Conservation (phyloP, 768 basidiomycete species). For the Hemileccinum impolitum region DNA sequence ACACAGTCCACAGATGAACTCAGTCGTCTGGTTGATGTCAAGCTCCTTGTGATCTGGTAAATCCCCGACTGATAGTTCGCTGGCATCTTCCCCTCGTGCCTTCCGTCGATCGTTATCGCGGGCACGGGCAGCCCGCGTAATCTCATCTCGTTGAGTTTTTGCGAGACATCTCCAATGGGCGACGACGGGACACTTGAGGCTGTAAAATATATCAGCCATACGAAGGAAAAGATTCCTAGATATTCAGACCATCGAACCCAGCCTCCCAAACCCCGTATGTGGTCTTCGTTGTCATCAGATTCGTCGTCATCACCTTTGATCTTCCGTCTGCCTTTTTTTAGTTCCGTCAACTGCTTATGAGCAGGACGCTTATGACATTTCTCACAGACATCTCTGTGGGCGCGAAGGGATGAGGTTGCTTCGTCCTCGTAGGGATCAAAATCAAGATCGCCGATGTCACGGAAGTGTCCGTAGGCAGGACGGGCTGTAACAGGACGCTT, state of each 20-base stretch:
- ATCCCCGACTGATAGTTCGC: slow-evolving; percentile 20
- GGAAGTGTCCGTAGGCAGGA: slow-evolving; percentile 50
- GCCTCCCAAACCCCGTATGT: slow-evolving; percentile 56
- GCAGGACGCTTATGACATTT: slow-evolving; percentile 64
- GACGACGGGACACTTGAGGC: slow-evolving; percentile 73
- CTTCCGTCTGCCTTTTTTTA: slow-evolving; percentile 39
- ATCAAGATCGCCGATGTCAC: slow-evolving; percentile 39
- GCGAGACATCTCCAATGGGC: slow-evolving; percentile 79
- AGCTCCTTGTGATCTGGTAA: slow-evolving; percentile 48
- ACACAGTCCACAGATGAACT: slow-evolving; percentile 76
- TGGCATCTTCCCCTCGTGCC: slow-evolving; percentile 22
- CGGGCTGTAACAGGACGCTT: slow-evolving; percentile 35
- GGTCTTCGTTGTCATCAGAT: slow-evolving; percentile 47
- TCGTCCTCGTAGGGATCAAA: slow-evolving; percentile 51
- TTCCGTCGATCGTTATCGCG: slow-evolving; percentile 46
- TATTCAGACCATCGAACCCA: slow-evolving; percentile 77
- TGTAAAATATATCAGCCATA: slow-evolving; percentile 28
- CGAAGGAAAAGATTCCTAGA: neutral
- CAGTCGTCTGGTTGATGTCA: slow-evolving; percentile 57
- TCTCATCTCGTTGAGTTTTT: slow-evolving; percentile 63
- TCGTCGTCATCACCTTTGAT: slow-evolving; percentile 46
- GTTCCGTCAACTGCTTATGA: slow-evolving; percentile 47
- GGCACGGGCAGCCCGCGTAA: slow-evolving; percentile 60
- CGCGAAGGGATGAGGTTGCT: slow-evolving; percentile 50
- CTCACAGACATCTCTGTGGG: slow-evolving; percentile 65